Base-by-base conservation (phyloP, 352 stramenopile species). In the Phytophthora cryptogea region DNA sequence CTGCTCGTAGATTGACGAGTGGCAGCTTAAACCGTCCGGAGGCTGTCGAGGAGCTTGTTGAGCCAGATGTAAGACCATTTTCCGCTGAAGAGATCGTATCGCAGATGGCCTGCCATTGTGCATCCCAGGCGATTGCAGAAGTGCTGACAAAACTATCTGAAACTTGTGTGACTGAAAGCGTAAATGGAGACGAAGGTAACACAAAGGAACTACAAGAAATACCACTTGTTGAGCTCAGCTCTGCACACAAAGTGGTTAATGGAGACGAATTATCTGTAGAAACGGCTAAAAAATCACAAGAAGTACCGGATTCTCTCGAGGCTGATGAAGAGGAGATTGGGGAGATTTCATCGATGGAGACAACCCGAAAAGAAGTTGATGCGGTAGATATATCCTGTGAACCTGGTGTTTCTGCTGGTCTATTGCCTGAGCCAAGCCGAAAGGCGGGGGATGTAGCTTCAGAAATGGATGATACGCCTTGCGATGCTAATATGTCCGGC, bases 101-200 rank as follows among this genome's bases (percentile, higher is more conserved):
- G 5, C n/a, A 23, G 10, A 16, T 63, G 9, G 50, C 63, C 8
- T 43, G 30, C 11, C 3, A 54, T 14, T 66, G 63, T 13, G 44
- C 49, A 6, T 54, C 43, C 5, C 56, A 66, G n/a, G 28, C 35
- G 1, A 70, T 67, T 37, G 32, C 49, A 37, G 56, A 54, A 67
- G 57, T 52, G 16, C 44, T 70, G 8, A 27, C 33, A 13, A 44
- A 59, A 35, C 35, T 63, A 17, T 30, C 39, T 5, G 43, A 58
- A 6, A 35, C 39, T 30, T 41, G 2, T n/a, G 27, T 33, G 8
- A 13, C 32, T 14, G 36, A 48, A 17, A 23, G 35, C 8, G 11
- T 23, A 16, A 20, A 1, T 9, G 37, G 17, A 4, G 51, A 65
- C 6, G 4, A 16, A 10, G 20, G 5, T 43, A 17, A n/a, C n/a